Evolutionary conservation across 2,329 filamentous ascomycete genomes (phyloP).

Genomic region (Colletotrichum karsti): DNA sequence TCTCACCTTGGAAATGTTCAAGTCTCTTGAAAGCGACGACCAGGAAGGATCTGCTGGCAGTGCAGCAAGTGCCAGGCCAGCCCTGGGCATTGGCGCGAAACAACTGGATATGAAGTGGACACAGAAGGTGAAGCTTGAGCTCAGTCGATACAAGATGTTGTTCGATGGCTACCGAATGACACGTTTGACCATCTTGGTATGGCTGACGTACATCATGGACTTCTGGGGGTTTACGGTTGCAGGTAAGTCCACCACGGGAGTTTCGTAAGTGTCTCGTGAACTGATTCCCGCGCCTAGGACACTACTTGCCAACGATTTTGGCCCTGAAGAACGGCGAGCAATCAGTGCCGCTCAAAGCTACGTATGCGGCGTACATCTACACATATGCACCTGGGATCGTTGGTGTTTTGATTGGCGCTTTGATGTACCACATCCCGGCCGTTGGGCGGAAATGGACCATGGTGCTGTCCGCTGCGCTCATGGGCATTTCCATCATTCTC

Average conservation of each 20-base stretch:
- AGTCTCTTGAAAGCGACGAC: conserved; percentile 31
- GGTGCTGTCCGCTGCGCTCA: conserved; percentile 35
- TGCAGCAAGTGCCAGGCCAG: conserved; percentile 28
- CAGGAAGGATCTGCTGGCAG: conserved; percentile 26
- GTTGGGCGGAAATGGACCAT: conserved; percentile 38
- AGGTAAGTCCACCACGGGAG: conserved; percentile 33
- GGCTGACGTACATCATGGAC: conserved; percentile 48
- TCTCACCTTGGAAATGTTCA: conserved; percentile 4
- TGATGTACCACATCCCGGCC: conserved; percentile 53
- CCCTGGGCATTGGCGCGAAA: conserved; percentile 22
- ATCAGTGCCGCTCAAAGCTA: conserved; percentile 50
- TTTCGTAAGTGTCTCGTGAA: rapidly evolving
- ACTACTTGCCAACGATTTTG: conserved; percentile 57
- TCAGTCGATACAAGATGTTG: conserved; percentile 40
- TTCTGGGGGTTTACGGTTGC: conserved; percentile 49
- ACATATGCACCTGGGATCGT: conserved; percentile 62
- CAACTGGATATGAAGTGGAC: conserved; percentile 27
- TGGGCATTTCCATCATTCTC: conserved; percentile 36
- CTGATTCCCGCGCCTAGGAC: conserved; percentile 32
- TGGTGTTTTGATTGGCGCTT: conserved; percentile 56
- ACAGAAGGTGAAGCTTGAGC: background rate
- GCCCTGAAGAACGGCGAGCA: conserved; percentile 58
- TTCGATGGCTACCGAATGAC: conserved; percentile 43
- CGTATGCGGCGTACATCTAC: conserved; percentile 62
- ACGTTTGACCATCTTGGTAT: conserved; percentile 42